Evolutionary conservation across 1,284 basidiomycete genomes (phyloP).

Genomic region (Pyrrhoderma lamaoense): DNA sequence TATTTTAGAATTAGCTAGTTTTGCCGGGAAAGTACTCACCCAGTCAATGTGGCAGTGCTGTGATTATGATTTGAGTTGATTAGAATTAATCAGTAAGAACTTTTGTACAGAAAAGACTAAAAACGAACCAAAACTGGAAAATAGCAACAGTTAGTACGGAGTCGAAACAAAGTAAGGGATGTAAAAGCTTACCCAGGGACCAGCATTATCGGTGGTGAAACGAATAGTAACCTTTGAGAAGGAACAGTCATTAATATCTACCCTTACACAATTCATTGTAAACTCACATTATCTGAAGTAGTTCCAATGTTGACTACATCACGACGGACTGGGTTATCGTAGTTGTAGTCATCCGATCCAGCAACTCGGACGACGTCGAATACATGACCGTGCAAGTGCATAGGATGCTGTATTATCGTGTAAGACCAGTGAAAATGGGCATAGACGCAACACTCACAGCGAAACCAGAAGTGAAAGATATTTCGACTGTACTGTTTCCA

Average conservation of each 20-base stretch:
- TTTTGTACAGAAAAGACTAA: no score
- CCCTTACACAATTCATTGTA: no score
- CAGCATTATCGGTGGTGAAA: slow-evolving; percentile 38
- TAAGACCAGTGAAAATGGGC: no score
- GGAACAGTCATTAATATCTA: no score
- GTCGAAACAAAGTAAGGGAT: no score
- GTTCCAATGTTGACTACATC: slow-evolving; percentile 32
- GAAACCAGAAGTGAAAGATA: slow-evolving; percentile 21
- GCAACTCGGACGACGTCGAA: slow-evolving; percentile 33
- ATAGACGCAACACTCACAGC: slow-evolving; percentile 14
- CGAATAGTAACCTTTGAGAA: slow-evolving; percentile 25
- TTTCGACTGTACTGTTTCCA: slow-evolving; percentile 22
- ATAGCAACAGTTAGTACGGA: slow-evolving; percentile 20
- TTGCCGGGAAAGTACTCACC: neutral
- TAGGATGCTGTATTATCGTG: slow-evolving; percentile 26
- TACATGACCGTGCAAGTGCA: slow-evolving; percentile 30
- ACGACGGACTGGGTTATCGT: slow-evolving; percentile 29
- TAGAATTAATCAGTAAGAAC: no score
- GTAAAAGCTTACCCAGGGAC: slow-evolving; percentile 30
- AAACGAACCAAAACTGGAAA: no score
- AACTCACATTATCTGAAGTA: slow-evolving; percentile 24
- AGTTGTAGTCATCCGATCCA: slow-evolving; percentile 29
- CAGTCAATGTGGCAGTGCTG: slow-evolving; percentile 18
- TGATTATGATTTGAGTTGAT: no score
- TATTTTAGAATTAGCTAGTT: neutral